Conservation (phyloP, 805 yeast species). For the Citeromyces nyonsensis region DNA sequence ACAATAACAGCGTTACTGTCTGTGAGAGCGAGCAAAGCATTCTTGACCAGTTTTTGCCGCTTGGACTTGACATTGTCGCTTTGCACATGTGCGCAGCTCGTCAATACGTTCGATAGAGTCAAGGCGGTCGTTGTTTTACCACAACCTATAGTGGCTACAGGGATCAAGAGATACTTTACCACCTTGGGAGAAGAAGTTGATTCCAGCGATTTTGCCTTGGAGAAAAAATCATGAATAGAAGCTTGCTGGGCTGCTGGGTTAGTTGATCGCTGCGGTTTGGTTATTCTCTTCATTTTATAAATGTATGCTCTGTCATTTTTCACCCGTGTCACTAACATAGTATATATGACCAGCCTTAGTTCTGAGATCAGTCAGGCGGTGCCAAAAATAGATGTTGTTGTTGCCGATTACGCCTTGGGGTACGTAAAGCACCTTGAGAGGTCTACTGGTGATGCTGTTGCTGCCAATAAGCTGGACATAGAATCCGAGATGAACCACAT, state of each 20-base stretch:
- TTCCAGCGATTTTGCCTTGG: background rate
- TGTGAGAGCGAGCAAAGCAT: constrained; percentile 24
- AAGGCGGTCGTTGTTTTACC: constrained; percentile 81
- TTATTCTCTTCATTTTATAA: background rate
- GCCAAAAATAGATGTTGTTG: constrained; percentile 75
- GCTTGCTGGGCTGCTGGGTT: background rate
- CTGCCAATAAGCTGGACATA: constrained; percentile 57
- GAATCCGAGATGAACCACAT: constrained; percentile 55
- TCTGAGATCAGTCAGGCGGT: constrained; percentile 72
- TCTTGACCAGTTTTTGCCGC: constrained; percentile 30
- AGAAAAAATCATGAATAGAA: background rate
- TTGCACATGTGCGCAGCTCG: constrained; percentile 61
- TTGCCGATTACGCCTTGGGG: constrained; percentile 83
- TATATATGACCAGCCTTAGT: constrained; percentile 18
- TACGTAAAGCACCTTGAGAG: constrained; percentile 72
- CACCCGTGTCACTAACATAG: background rate
- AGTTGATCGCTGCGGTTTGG: background rate
- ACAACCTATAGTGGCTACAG: constrained; percentile 86
- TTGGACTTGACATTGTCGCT: constrained; percentile 57
- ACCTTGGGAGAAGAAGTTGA: background rate
- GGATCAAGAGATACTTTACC: constrained; percentile 47
- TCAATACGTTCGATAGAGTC: constrained; percentile 38
- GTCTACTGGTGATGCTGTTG: constrained; percentile 70
- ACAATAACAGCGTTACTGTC: constrained; percentile 39
- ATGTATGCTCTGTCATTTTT: background rate